phyloP scores from a whole-genome alignment of 345 rosid species.

The Eucalyptus erythrocorys region DNA sequence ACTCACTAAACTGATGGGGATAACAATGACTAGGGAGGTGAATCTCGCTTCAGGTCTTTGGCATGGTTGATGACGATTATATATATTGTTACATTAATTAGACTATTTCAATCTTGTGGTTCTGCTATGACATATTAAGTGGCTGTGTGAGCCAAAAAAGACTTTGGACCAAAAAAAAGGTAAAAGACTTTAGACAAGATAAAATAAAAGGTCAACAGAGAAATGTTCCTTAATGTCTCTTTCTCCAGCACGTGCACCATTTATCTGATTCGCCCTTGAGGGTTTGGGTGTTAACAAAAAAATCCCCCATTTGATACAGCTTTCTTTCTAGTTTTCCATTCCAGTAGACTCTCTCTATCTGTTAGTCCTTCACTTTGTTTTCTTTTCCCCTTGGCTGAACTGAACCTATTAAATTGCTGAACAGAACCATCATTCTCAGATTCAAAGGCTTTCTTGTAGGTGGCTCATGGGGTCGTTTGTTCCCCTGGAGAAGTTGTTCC shows the following conservation, averaged over 20 bases:
- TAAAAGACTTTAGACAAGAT: background rate
- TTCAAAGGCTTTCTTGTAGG: background rate
- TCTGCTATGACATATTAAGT: background rate
- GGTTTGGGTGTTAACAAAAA: background rate
- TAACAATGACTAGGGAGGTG: background rate
- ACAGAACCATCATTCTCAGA: background rate
- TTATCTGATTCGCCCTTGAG: background rate
- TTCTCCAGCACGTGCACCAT: background rate
- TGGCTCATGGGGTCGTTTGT: background rate
- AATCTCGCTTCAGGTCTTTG: background rate
- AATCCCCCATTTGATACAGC: background rate
- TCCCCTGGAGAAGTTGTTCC: background rate
- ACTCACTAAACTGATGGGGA: background rate
- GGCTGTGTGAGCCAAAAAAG: background rate
- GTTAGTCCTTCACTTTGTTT: background rate
- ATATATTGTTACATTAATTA: background rate
- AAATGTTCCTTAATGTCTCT: background rate
- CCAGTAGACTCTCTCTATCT: background rate
- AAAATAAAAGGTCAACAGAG: background rate
- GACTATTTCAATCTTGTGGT: background rate
- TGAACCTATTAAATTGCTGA: background rate
- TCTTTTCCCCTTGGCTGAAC: background rate
- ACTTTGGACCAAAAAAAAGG: background rate
- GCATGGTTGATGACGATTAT: background rate
- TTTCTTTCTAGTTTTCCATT: background rate